Evolutionary conservation across 2,329 filamentous ascomycete species (phyloP).

Genomic region (Ophiostoma sp.): DNA sequence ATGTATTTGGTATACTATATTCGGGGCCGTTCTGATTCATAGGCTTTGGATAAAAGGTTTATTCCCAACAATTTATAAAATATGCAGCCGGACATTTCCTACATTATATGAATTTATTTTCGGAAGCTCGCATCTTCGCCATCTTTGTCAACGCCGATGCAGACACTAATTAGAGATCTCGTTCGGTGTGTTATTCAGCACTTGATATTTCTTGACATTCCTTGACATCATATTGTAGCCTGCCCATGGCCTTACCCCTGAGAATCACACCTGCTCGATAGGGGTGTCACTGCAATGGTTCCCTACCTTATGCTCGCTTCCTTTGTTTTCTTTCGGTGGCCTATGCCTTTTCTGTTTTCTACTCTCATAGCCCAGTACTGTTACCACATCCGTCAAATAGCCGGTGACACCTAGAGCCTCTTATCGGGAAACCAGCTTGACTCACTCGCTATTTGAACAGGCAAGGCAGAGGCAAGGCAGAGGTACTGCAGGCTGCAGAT

Average conservation of each 20-base stretch:
- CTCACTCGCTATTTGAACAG: background rate
- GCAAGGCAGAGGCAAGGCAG: background rate
- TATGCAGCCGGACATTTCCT: too few species aligned
- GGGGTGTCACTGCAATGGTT: slow-evolving; percentile 11
- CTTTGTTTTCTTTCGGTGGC: background rate
- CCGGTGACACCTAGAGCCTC: background rate
- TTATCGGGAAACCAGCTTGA: background rate
- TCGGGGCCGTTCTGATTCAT: background rate
- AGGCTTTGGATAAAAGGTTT: background rate
- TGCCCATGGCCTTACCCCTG: slow-evolving; percentile 6
- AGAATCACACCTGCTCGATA: slow-evolving; percentile 8
- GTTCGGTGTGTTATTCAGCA: background rate
- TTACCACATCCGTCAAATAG: background rate
- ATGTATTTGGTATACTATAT: background rate
- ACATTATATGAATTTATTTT: too few species aligned
- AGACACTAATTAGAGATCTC: background rate
- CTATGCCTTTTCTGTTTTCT: background rate
- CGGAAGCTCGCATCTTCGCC: background rate
- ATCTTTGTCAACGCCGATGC: background rate
- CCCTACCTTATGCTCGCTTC: slow-evolving; percentile 1
- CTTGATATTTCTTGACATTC: too few species aligned
- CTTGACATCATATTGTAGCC: background rate
- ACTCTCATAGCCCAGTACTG: too few species aligned
- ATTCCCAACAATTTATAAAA: background rate
- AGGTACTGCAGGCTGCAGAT: background rate